Evolutionary conservation across 805 yeast species (phyloP).

Genomic region (Yarrowia keelungensis): DNA sequence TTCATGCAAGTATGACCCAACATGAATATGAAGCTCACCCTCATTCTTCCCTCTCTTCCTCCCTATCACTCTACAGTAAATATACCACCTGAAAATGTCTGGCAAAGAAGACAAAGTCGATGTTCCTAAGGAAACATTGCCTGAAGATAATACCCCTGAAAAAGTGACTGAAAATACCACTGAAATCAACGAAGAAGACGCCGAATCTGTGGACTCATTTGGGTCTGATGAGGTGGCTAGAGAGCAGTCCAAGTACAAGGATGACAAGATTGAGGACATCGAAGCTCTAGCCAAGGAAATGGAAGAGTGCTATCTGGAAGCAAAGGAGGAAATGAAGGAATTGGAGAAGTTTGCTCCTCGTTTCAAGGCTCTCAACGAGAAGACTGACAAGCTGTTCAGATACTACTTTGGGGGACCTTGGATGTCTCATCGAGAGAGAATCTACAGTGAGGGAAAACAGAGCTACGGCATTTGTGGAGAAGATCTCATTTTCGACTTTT

Average conservation of each 20-base stretch:
- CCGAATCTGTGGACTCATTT: constrained; percentile 12
- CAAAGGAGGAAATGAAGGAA: constrained; percentile 11
- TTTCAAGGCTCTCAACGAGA: constrained; percentile 3
- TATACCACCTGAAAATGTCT: background rate
- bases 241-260: constrained; percentile 11
- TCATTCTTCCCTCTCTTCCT: background rate
- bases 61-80: background rate
- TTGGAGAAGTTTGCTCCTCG: constrained; percentile 1
- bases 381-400: constrained; percentile 22
- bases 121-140: background rate
- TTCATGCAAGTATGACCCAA: constrained; percentile 11
- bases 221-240: constrained; percentile 1
- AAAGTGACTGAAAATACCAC: too few relatives aligned
- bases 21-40: background rate
- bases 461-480: constrained; percentile 1
- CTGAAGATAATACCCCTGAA: background rate
- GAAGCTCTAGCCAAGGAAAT: constrained; percentile 6
- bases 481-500: constrained; percentile 8
- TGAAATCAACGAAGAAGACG: background rate
- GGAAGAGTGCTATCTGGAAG: constrained; percentile 20
- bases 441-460: background rate
- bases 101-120: background rate
- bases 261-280: constrained; percentile 28
- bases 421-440: constrained; percentile 22
- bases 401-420: constrained; percentile 28